Conservation (phyloP, 2,329 filamentous ascomycete genomes). For the Talaromyces pinophilus region DNA sequence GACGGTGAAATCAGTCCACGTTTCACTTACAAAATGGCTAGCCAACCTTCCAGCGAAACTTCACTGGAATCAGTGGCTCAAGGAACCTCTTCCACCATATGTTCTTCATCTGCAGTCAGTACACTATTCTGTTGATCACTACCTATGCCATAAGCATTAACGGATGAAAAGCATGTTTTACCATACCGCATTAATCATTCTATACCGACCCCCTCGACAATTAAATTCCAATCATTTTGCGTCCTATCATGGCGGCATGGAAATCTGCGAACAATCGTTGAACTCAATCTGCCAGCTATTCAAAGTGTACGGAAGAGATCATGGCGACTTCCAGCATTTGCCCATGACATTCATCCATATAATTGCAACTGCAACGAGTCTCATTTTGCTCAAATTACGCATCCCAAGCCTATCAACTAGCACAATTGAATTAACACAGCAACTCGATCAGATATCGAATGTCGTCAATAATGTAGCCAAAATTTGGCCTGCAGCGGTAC, state of each 20-base stretch:
- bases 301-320: neutral
- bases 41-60: slow-evolving; percentile 2
- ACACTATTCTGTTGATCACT: neutral
- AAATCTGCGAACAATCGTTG: slow-evolving; percentile 12
- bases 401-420: neutral
- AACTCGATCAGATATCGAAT: slow-evolving; percentile 7
- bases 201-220: slow-evolving; percentile 4
- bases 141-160: neutral
- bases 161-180: neutral
- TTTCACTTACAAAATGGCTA: neutral
- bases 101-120: slow-evolving; percentile 9
- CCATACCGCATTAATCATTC: slow-evolving; percentile 4
- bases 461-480: neutral
- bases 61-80: slow-evolving; percentile 14
- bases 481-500: slow-evolving; percentile 2
- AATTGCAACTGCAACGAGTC: neutral
- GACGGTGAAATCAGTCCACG: slow-evolving; percentile 3
- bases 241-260: neutral
- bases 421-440: neutral
- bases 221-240: neutral
- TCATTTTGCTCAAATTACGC: slow-evolving; percentile 7
- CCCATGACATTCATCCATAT: slow-evolving; percentile 8
- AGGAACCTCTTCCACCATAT: neutral
- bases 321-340: neutral
- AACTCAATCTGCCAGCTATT: neutral